phyloP scores from a whole-genome alignment of 1,284 basidiomycete species.

The Moniliophthora roreri region DNA sequence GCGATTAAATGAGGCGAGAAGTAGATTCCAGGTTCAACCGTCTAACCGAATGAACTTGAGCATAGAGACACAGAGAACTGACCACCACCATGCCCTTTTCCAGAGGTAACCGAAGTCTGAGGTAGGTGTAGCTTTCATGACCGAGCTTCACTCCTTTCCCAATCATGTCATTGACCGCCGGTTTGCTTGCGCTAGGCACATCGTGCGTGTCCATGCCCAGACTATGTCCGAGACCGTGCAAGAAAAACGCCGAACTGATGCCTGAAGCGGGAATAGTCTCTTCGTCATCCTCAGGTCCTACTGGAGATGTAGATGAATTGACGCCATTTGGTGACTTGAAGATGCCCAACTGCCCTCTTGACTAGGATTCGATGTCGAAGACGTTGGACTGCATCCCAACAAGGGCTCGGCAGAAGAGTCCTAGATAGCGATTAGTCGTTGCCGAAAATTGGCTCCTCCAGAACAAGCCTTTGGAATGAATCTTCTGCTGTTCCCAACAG shows the following conservation, averaged over 20 bases:
- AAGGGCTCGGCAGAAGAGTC: constrained; percentile 67
- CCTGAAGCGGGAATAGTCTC: constrained; percentile 76
- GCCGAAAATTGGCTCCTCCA: constrained; percentile 56
- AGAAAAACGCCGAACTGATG: constrained; percentile 83
- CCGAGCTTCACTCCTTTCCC: constrained; percentile 41
- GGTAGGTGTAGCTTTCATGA: constrained; percentile 65
- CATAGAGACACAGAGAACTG: constrained; percentile 29
- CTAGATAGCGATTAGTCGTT: constrained; percentile 57
- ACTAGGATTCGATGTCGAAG: constrained; percentile 79
- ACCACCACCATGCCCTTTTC: constrained; percentile 83
- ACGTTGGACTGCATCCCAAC: constrained; percentile 86
- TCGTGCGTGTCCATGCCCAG: constrained; percentile 90
- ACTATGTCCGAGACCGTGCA: constrained; percentile 88
- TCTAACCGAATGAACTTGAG: constrained; percentile 37
- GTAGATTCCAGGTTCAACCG: constrained; percentile 89
- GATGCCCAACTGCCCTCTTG: constrained; percentile 72
- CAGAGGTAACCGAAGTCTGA: constrained; percentile 74
- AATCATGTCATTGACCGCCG: constrained; percentile 51
- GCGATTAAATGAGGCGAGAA: constrained; percentile 80
- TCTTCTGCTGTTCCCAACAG: constrained; percentile 85
- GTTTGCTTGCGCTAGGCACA: constrained; percentile 73
- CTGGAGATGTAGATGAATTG: constrained; percentile 4
- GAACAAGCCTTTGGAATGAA: constrained; percentile 80
- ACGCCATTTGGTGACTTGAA: constrained; percentile 52
- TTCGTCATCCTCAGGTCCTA: constrained; percentile 43